Evolutionary conservation across 2,329 filamentous ascomycete genomes (phyloP).

Genomic region (Thielaviopsis punctulata): DNA sequence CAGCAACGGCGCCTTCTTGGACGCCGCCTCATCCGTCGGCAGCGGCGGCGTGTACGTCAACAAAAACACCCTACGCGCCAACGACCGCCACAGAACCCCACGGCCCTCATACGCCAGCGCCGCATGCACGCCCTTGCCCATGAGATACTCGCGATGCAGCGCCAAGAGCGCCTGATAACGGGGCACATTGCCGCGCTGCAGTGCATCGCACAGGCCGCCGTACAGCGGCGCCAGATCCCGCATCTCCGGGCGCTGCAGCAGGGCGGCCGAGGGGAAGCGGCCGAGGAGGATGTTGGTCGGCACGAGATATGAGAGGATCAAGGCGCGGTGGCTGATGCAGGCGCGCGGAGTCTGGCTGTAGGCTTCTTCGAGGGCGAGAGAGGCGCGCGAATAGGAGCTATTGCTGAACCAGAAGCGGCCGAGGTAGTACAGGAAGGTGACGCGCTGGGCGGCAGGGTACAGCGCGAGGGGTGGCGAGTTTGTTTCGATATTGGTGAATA

Average conservation of each 20-base stretch:
- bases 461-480: conserved; percentile 65
- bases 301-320: conserved; percentile 72
- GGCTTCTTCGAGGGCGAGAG: conserved; percentile 57
- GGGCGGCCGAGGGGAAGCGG: conserved; percentile 51
- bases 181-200: conserved; percentile 57
- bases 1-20: conserved; percentile 53
- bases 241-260: conserved; percentile 58
- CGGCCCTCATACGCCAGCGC: conserved; percentile 62
- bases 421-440: conserved; percentile 89
- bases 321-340: conserved; percentile 56
- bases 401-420: conserved; percentile 80
- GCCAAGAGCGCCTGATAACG: conserved; percentile 55
- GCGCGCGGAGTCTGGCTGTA: conserved; percentile 49
- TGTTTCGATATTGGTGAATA: conserved; percentile 75
- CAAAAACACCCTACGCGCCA: conserved; percentile 62
- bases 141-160: conserved; percentile 52
- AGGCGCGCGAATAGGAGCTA: conserved; percentile 63
- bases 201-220: conserved; percentile 51
- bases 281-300: conserved; percentile 71
- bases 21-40: conserved; percentile 28
- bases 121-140: conserved; percentile 57
- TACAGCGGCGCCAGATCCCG: conserved; percentile 48
- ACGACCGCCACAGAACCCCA: conserved; percentile 66
- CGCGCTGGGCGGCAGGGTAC: conserved; percentile 72
- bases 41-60: conserved; percentile 56